Conservation (phyloP, 495 filamentous ascomycete genomes). For the Acidomyces sp. region DNA sequence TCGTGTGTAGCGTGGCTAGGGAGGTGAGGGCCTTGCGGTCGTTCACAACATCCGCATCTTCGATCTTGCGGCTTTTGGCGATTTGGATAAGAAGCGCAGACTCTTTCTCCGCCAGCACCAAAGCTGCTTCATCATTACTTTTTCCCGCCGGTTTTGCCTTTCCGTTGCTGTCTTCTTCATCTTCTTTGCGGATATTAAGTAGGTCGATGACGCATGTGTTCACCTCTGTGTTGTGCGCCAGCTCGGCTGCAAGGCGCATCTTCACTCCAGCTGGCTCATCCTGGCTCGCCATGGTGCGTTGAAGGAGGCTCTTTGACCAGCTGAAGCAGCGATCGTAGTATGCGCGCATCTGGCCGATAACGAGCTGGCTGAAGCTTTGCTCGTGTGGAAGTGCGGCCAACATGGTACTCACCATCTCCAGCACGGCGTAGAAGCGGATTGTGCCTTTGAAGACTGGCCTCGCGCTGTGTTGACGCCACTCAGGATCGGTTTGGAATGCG, state of each 20-base stretch:
- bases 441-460: slow-evolving; percentile 91
- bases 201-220: slow-evolving; percentile 51
- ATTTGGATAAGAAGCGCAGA: slow-evolving; percentile 49
- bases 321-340: slow-evolving; percentile 84
- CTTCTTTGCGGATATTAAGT: slow-evolving; percentile 53
- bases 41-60: slow-evolving; percentile 68
- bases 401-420: slow-evolving; percentile 87
- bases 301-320: slow-evolving; percentile 67
- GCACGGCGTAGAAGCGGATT: slow-evolving; percentile 68
- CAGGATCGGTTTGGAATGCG: slow-evolving; percentile 61
- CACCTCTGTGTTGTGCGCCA: slow-evolving; percentile 59
- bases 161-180: slow-evolving; percentile 50
- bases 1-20: slow-evolving; percentile 80
- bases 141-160: slow-evolving; percentile 40
- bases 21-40: slow-evolving; percentile 75
- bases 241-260: slow-evolving; percentile 13
- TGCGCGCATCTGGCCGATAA: slow-evolving; percentile 76
- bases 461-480: slow-evolving; percentile 63
- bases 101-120: slow-evolving; percentile 42
- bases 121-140: slow-evolving; percentile 2
- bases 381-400: slow-evolving; percentile 91
- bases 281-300: slow-evolving; percentile 34
- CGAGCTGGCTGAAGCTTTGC: slow-evolving; percentile 80
- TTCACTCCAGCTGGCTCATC: slow-evolving; percentile 25
- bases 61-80: slow-evolving; percentile 47